Base-by-base conservation (phyloP, 495 filamentous ascomycete genomes). In the Talaromyces adpressus region DNA sequence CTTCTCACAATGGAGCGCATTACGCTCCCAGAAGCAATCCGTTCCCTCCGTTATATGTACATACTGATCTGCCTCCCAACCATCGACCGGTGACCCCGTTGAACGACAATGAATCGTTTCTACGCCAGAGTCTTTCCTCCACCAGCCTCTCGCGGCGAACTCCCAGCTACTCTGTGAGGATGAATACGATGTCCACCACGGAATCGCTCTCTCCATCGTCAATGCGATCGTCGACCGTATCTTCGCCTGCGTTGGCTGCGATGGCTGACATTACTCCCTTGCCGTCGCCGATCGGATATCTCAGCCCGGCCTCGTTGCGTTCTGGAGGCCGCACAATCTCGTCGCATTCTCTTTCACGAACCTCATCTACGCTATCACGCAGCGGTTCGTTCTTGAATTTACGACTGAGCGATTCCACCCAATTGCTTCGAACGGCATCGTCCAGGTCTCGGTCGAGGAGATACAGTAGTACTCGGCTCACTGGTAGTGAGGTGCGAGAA, bases 261-360 rank as follows among this genome's bases (percentile, higher is more conserved):
- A 87, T 97, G 85, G 84, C 85, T 45, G 91, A 97, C 69, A 87
- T 98, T 63, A 98, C 94, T 4, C 94, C 94, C 59, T 75, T 98
- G 23, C 94, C 94, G 11, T 97, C 94, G 5, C 94, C 94, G 7
- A 82, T 97, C 45, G 78, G 90, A 63, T 63, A 63, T 25, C 82
- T 82, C 7, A 77, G 77, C 63, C 87, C 89, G 52, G 91, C 89
- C 7, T 89, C 93, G n/a, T 72, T 86, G 86, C 63, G 84, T 78
- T 68, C 78, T 79, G 69, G 77, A 78, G 41, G 65, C 41, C 57
- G 49, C 25, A 57, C 65, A 25, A 47, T 59, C 29, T 67, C 65
- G 52, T 74, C 64, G 70, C 77, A 68, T 70, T 84, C 65, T 53
- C 65, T 68, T 57, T 82, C 70, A 27, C 75, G 78, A n/a, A 77